Conservation (phyloP, 169 alveolate genomes). For the Toxoplasma gondii region DNA sequence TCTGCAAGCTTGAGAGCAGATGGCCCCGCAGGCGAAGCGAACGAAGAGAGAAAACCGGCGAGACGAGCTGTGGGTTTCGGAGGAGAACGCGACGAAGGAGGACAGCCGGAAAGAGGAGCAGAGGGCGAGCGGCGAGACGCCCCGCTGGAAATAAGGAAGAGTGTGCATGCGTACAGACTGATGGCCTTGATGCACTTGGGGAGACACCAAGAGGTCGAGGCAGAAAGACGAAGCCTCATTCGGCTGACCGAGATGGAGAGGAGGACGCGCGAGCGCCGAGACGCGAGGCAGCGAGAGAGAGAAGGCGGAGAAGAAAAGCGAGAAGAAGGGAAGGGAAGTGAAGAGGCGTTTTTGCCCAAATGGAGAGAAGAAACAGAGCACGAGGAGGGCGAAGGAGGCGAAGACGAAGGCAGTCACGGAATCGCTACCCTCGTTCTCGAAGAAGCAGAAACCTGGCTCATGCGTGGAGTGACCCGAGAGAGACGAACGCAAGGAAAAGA, state of each 20-base stretch:
- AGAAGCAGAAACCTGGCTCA: neutral
- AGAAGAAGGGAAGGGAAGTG: neutral
- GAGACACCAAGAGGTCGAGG: neutral
- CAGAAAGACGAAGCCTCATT: neutral
- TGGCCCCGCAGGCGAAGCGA: neutral
- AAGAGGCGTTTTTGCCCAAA: neutral
- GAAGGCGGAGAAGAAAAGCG: neutral
- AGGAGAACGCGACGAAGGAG: neutral
- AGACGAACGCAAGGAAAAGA: neutral
- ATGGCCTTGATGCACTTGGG: slow-evolving; percentile 15
- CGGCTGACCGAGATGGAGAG: neutral
- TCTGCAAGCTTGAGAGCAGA: neutral
- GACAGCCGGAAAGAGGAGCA: neutral
- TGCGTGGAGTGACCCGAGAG: neutral
- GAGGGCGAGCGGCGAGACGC: neutral
- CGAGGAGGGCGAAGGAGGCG: neutral
- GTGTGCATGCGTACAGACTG: neutral
- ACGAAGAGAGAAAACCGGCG: neutral
- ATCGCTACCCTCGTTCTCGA: neutral
- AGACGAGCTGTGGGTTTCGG: neutral
- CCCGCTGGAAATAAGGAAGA: neutral
- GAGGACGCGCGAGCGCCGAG: neutral
- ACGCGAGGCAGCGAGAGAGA: neutral
- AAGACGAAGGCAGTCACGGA: neutral
- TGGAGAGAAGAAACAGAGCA: neutral